These are phyloP conservation scores for Liriodendron chinense DNA, from an alignment of 164 flowering plant genomes.

Conservation along the genomic window DNA sequence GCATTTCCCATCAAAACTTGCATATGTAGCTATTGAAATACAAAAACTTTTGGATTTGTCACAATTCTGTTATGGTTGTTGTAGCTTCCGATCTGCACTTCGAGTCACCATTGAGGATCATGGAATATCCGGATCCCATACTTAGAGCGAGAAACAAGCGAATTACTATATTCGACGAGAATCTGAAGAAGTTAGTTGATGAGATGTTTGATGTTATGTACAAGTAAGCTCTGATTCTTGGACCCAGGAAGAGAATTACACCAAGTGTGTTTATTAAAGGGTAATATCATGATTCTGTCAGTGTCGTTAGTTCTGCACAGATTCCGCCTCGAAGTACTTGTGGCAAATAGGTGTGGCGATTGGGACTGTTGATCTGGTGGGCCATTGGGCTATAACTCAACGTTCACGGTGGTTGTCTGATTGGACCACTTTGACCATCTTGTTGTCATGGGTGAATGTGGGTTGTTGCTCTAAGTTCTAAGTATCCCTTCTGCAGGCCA, in stretches of 20 bases:
- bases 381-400: background rate
- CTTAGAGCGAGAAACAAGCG: slow-evolving; percentile 76
- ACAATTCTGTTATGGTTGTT: background rate
- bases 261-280: background rate
- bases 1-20: background rate
- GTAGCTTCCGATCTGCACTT: slow-evolving; percentile 70
- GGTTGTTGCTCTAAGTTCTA: too few relatives aligned
- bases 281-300: background rate
- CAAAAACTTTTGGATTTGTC: slow-evolving; percentile 5
- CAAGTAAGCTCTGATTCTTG: slow-evolving; percentile 45
- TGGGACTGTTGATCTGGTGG: background rate
- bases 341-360: background rate
- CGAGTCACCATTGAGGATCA: slow-evolving; percentile 66
- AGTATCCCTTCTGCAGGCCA: background rate
- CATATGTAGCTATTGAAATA: background rate
- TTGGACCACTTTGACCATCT: too few relatives aligned
- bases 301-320: background rate
- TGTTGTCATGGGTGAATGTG: too few relatives aligned
- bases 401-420: background rate
- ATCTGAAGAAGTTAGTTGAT: slow-evolving; percentile 66
- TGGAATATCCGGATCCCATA: slow-evolving; percentile 85
- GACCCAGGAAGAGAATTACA: background rate
- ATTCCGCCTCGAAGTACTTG: background rate
- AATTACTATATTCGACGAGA: slow-evolving; percentile 65
- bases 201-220: slow-evolving; percentile 99